These are phyloP conservation scores for Beauveria scarabaeidicola DNA, from an alignment of 2,329 filamentous ascomycete species.

Conservation along the genomic window DNA sequence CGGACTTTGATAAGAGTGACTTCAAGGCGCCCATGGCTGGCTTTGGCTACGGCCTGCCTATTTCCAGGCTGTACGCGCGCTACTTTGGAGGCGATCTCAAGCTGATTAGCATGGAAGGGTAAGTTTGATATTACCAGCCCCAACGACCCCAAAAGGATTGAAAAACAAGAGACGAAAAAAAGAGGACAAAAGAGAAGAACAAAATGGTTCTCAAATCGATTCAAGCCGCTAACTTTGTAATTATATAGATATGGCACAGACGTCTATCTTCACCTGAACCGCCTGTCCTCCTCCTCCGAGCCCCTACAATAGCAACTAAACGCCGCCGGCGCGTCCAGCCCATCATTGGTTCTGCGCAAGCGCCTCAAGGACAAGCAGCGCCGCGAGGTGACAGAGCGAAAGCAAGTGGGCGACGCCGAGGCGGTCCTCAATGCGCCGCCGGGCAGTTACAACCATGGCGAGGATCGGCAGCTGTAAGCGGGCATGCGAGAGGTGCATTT, in stretches of 20 bases:
- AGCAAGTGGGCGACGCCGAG: slow-evolving; percentile 84
- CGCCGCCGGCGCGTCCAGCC: slow-evolving; percentile 25
- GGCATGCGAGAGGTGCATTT: background rate
- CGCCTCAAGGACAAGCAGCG: slow-evolving; percentile 46
- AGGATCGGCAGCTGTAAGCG: slow-evolving; percentile 28
- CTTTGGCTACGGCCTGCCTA: slow-evolving; percentile 95
- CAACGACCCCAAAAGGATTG: no score
- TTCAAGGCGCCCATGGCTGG: slow-evolving; percentile 99
- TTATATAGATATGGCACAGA: slow-evolving; percentile 80
- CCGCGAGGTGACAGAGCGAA: slow-evolving; percentile 72
- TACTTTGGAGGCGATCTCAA: slow-evolving; percentile 98
- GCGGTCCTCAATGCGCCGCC: slow-evolving; percentile 56
- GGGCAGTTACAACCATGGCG: slow-evolving; percentile 22
- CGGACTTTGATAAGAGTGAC: slow-evolving; percentile 97
- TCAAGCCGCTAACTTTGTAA: slow-evolving; percentile 1
- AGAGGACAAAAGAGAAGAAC: no score
- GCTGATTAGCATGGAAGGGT: slow-evolving; percentile 99
- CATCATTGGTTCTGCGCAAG: slow-evolving; percentile 43
- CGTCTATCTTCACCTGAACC: slow-evolving; percentile 95
- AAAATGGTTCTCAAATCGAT: background rate
- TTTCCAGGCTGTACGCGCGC: slow-evolving; percentile 84
- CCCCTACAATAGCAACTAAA: slow-evolving; percentile 88
- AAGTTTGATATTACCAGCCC: slow-evolving; percentile 28
- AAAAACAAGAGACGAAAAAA: no score
- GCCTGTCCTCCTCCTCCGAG: slow-evolving; percentile 89